These are phyloP conservation scores for Helminthosporium solani DNA, from an alignment of 2,329 filamentous ascomycete genomes.

Conservation along the genomic window DNA sequence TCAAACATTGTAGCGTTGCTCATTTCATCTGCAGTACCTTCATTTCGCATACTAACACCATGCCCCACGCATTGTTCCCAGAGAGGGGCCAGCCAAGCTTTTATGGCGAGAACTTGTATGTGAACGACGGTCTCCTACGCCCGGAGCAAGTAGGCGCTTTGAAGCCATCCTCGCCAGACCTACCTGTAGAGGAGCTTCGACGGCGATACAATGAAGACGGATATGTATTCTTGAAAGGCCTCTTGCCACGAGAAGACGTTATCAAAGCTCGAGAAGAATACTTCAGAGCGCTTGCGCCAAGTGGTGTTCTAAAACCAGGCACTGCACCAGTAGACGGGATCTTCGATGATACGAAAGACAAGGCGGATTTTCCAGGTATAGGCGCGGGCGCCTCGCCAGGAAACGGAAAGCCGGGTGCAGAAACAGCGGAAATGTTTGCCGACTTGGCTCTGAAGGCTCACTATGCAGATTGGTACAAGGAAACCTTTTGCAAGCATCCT, in stretches of 20 bases:
- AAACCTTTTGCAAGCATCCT: slow-evolving; percentile 57
- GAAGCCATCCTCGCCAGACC: slow-evolving; percentile 45
- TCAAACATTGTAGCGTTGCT: background rate
- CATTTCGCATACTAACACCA: slow-evolving; percentile 9
- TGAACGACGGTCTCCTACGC: slow-evolving; percentile 51
- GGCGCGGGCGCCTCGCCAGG: slow-evolving; percentile 52
- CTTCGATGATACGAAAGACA: slow-evolving; percentile 49
- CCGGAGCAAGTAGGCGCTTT: slow-evolving; percentile 48
- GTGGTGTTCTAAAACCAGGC: slow-evolving; percentile 57
- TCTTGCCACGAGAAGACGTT: slow-evolving; percentile 56
- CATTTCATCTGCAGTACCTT: background rate
- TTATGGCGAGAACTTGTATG: slow-evolving; percentile 38
- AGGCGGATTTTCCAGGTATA: slow-evolving; percentile 53
- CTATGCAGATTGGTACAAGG: slow-evolving; percentile 46
- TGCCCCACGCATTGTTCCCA: slow-evolving; percentile 37
- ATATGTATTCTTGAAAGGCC: slow-evolving; percentile 57
- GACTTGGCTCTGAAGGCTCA: slow-evolving; percentile 58
- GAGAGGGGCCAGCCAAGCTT: slow-evolving; percentile 26
- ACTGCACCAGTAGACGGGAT: slow-evolving; percentile 56
- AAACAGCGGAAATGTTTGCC: slow-evolving; percentile 48
- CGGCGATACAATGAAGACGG: slow-evolving; percentile 52
- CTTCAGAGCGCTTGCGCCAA: slow-evolving; percentile 56
- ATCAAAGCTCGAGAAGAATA: slow-evolving; percentile 54
- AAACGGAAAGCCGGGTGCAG: slow-evolving; percentile 49
- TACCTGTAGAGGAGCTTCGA: slow-evolving; percentile 53